A percentile compares a stretch with the other conserved stretches of the same genome.
phyloP scores from a whole-genome alignment of 202 grass and related monocot genomes.

The Panicum virgatum region DNA sequence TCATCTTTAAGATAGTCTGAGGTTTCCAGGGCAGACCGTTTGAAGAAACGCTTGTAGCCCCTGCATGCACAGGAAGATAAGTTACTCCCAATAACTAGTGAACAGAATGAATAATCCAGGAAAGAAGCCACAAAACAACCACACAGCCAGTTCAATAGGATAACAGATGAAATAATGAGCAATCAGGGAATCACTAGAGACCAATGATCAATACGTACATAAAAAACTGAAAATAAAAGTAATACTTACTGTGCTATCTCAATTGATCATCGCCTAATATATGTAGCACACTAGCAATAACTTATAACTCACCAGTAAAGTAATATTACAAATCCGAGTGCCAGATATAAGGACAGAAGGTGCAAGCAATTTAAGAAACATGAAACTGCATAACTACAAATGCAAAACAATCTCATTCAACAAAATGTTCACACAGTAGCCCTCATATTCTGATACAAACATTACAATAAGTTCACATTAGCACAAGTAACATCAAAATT shows the following conservation, averaged over 20 bases:
- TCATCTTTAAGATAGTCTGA: slow-evolving; percentile 99
- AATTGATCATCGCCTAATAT: background rate
- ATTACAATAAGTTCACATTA: background rate
- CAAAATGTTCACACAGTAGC: background rate
- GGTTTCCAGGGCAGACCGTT: slow-evolving; percentile 77
- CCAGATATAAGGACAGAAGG: background rate
- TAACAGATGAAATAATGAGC: background rate
- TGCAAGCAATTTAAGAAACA: background rate
- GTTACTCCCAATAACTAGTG: slow-evolving; percentile 9
- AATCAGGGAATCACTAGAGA: background rate
- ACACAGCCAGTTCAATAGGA: background rate
- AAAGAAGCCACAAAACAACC: background rate
- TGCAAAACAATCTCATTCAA: background rate
- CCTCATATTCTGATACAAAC: background rate
- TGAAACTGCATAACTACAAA: background rate
- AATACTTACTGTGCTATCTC: background rate
- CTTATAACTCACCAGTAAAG: background rate
- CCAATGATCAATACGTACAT: slow-evolving; percentile 14
- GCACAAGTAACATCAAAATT: background rate
- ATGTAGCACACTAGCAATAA: background rate
- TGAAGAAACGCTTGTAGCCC: slow-evolving; percentile 99
- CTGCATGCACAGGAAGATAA: slow-evolving; percentile 49
- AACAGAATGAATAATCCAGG: background rate
- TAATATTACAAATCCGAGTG: background rate
- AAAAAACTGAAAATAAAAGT: background rate